phyloP scores from a whole-genome alignment of 805 yeast genomes.

The Yarrowia sp. region DNA sequence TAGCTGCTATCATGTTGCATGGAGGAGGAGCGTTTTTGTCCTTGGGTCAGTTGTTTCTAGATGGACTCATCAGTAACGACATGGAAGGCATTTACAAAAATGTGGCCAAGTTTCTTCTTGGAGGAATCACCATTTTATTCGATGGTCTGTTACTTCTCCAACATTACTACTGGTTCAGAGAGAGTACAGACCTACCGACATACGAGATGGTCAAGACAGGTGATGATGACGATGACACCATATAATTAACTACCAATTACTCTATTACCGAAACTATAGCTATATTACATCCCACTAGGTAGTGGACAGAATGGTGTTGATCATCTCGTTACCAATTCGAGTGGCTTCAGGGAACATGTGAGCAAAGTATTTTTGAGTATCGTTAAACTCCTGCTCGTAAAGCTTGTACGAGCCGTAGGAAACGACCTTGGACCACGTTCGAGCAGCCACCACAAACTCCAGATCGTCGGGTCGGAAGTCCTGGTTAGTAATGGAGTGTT shows the following conservation, averaged over 20 bases:
- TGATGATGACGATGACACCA: background rate
- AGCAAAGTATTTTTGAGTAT: constrained; percentile 76
- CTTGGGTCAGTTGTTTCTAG: background rate
- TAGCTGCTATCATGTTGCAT: background rate
- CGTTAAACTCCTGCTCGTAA: constrained; percentile 70
- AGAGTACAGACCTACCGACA: background rate
- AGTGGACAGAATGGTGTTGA: constrained; percentile 55
- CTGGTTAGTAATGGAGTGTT: constrained; percentile 63
- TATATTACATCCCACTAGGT: background rate
- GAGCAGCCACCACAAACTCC: constrained; percentile 88
- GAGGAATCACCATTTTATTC: background rate
- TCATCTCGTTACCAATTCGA: constrained; percentile 89
- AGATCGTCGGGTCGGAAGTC: constrained; percentile 84
- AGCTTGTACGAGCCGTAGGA: constrained; percentile 68
- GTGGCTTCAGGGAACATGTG: constrained; percentile 90
- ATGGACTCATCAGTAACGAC: background rate
- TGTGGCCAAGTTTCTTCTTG: background rate
- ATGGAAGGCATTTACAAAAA: constrained; percentile 3
- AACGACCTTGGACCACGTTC: constrained; percentile 82
- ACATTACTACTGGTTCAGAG: background rate
- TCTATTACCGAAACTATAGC: background rate
- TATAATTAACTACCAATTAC: background rate
- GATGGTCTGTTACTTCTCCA: background rate
- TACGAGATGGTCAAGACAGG: background rate
- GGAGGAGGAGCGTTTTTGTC: background rate